These are phyloP conservation scores for Extremus antarcticus DNA, from an alignment of 495 filamentous ascomycete species.

Conservation along the genomic window DNA sequence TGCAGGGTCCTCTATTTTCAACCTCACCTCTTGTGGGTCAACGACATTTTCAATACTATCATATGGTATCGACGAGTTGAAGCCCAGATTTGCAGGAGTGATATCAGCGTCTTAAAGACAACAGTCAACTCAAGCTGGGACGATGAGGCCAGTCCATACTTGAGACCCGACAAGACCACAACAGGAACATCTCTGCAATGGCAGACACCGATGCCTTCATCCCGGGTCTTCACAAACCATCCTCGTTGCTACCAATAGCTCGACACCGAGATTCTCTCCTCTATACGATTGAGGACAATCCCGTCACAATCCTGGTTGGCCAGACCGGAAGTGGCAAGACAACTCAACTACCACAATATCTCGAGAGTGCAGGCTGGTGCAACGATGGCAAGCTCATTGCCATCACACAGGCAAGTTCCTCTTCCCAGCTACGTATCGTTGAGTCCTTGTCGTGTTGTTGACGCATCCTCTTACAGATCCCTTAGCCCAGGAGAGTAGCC, in stretches of 20 bases:
- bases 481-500: slow-evolving; percentile 80
- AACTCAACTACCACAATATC: slow-evolving; percentile 37
- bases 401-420: slow-evolving; percentile 66
- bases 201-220: slow-evolving; percentile 16
- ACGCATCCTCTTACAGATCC: slow-evolving; percentile 10
- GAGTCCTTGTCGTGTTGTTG: neutral
- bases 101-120: too few species aligned
- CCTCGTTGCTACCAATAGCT: slow-evolving; percentile 35
- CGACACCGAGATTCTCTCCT: slow-evolving; percentile 30
- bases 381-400: slow-evolving; percentile 71
- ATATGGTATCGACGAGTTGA: too few species aligned
- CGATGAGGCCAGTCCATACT: too few species aligned
- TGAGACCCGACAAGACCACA: neutral
- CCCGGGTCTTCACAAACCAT: slow-evolving; percentile 30
- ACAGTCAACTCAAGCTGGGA: too few species aligned
- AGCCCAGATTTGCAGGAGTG: too few species aligned
- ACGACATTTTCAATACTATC: too few species aligned
- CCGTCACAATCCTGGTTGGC: slow-evolving; percentile 33
- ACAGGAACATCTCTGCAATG: neutral
- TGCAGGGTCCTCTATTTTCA: too few species aligned
- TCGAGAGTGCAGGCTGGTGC: slow-evolving; percentile 65
- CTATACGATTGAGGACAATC: slow-evolving; percentile 35
- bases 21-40: too few species aligned
- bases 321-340: slow-evolving; percentile 38
- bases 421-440: neutral